phyloP scores from a whole-genome alignment of 768 basidiomycete species.

The Tricholoma bakamatsutake region DNA sequence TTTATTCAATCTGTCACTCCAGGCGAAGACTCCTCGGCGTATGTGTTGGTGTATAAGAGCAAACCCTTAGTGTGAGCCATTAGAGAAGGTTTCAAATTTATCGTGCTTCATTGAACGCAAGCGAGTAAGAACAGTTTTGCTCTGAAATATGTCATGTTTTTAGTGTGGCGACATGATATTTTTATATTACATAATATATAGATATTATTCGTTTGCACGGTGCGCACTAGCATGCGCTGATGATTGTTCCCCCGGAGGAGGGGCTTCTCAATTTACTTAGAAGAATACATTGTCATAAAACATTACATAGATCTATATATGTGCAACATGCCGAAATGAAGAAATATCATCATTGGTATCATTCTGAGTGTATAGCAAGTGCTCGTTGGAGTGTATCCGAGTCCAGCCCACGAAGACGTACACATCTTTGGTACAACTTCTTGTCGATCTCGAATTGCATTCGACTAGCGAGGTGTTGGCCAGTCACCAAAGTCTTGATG shows the following conservation, averaged over 20 bases:
- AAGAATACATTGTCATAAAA: background rate
- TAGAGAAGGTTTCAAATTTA: background rate
- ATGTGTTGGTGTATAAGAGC: slow-evolving; percentile 81
- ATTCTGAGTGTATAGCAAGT: slow-evolving; percentile 22
- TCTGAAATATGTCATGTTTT: background rate
- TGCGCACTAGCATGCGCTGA: too few species aligned
- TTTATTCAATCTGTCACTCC: slow-evolving; percentile 27
- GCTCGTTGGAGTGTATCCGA: slow-evolving; percentile 46
- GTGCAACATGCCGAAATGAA: background rate
- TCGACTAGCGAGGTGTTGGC: slow-evolving; percentile 75
- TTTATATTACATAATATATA: too few species aligned
- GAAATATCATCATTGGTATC: background rate
- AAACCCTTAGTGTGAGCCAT: slow-evolving; percentile 25
- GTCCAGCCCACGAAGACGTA: slow-evolving; percentile 64
- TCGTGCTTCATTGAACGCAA: background rate
- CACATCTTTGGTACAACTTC: slow-evolving; percentile 70
- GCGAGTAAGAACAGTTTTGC: background rate
- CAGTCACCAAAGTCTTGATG: slow-evolving; percentile 75
- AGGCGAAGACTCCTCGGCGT: slow-evolving; percentile 83
- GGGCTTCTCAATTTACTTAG: too few species aligned
- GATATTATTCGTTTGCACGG: too few species aligned
- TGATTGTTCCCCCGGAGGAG: too few species aligned
- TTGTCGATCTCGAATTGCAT: slow-evolving; percentile 68
- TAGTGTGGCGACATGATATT: too few species aligned
- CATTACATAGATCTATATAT: background rate